These are phyloP conservation scores for Escovopsis sp. DNA, from an alignment of 2,329 filamentous ascomycete genomes.

Conservation along the genomic window DNA sequence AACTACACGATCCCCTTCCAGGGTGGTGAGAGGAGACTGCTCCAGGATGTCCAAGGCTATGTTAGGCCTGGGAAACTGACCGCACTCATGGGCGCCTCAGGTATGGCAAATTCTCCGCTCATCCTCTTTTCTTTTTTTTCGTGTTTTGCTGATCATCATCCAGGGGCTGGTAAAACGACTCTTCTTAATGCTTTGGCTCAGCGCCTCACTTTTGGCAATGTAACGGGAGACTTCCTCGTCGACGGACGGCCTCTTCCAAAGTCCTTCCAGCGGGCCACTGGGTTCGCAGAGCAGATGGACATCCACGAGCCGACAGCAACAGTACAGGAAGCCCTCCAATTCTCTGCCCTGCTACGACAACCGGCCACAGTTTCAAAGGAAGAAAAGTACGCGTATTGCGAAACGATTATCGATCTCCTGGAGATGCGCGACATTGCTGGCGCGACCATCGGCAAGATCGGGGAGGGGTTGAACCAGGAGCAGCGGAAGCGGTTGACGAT, in stretches of 20 bases:
- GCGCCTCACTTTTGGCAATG: constrained; percentile 61
- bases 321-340: constrained; percentile 49
- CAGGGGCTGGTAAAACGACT: constrained; percentile 55
- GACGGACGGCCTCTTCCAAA: constrained; percentile 57
- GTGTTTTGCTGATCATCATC: neutral
- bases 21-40: constrained; percentile 48
- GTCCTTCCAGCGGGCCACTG: constrained; percentile 68
- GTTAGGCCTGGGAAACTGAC: constrained; percentile 71
- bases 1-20: constrained; percentile 40
- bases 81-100: constrained; percentile 55
- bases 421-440: constrained; percentile 55
- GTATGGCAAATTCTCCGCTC: constrained; percentile 10
- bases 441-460: constrained; percentile 44
- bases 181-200: constrained; percentile 60
- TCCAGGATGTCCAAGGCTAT: constrained; percentile 70
- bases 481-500: constrained; percentile 43
- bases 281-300: constrained; percentile 52
- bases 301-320: constrained; percentile 53
- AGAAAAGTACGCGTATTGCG: constrained; percentile 55
- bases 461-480: constrained; percentile 45
- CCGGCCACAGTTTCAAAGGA: constrained; percentile 37
- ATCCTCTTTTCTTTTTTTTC: no score
- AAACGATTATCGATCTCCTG: constrained; percentile 52
- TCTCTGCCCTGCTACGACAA: constrained; percentile 51
- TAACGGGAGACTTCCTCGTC: constrained; percentile 65